phyloP scores from a whole-genome alignment of 129 eudicot genomes.

The Pulicaria dysenterica region DNA sequence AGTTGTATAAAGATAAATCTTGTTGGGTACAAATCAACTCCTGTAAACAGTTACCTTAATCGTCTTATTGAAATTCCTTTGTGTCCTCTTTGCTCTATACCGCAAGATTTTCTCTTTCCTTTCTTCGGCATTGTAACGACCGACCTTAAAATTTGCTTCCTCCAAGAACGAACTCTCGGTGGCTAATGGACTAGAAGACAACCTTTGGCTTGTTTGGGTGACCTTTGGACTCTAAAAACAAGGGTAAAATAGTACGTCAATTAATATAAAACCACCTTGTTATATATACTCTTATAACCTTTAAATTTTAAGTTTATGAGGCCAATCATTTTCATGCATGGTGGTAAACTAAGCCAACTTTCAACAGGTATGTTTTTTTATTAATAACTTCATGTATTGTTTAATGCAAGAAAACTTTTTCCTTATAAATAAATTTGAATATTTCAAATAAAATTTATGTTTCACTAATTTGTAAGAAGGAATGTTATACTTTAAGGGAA shows the following conservation, averaged over 20 bases:
- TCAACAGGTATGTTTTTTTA: neutral
- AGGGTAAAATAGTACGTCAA: constrained; percentile 6
- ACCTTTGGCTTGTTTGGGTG: constrained; percentile 46
- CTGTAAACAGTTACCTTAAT: constrained; percentile 55
- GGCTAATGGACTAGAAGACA: constrained; percentile 70
- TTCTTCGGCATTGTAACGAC: constrained; percentile 80
- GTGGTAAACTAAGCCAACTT: neutral
- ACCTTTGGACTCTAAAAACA: constrained; percentile 50
- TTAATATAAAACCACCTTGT: neutral
- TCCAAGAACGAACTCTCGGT: constrained; percentile 63
- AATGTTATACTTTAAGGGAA: too few species aligned
- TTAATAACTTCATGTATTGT: too few species aligned
- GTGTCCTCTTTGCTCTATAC: constrained; percentile 89
- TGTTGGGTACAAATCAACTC: too few species aligned
- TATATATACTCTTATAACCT: too few species aligned
- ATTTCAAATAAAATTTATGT: too few species aligned
- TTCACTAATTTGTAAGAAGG: too few species aligned
- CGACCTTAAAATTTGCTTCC: constrained; percentile 80
- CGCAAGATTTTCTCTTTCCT: constrained; percentile 81
- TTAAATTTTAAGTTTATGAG: neutral
- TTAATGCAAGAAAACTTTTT: too few species aligned
- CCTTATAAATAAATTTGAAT: too few species aligned
- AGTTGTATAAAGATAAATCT: too few species aligned
- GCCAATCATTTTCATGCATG: neutral
- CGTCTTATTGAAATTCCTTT: constrained; percentile 88